Conservation (phyloP, 1,139 yeast genomes). For the Blastobotrys illinoisensis region DNA sequence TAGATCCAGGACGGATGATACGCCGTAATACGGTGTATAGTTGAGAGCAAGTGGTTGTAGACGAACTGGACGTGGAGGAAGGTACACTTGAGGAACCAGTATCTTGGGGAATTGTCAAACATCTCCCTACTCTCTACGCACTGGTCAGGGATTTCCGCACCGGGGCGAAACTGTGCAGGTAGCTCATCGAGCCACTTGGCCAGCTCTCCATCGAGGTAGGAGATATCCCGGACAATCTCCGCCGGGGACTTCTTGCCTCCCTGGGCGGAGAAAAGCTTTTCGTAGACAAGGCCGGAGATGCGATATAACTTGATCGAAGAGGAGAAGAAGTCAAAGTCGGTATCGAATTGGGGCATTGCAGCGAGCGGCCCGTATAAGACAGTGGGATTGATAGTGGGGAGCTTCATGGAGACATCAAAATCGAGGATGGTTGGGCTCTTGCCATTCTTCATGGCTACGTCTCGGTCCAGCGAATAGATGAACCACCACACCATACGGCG, state of each 20-base stretch:
- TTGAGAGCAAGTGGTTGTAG: constrained; percentile 24
- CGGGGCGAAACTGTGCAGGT: constrained; percentile 27
- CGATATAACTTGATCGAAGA: constrained; percentile 17
- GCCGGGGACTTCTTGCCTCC: constrained; percentile 28
- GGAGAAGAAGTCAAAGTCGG: constrained; percentile 5
- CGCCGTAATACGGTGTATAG: constrained; percentile 29
- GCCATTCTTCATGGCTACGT: constrained; percentile 50
- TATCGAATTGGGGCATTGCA: constrained; percentile 2
- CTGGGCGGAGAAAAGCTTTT: constrained; percentile 28
- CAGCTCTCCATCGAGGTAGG: constrained; percentile 29
- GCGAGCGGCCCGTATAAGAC: constrained; percentile 4
- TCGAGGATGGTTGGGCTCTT: constrained; percentile 53
- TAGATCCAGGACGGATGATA: constrained; percentile 30
- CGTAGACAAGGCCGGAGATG: constrained; percentile 26
- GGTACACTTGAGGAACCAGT: constrained; percentile 9
- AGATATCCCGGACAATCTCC: constrained; percentile 26
- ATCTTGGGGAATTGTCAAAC: not conserved
- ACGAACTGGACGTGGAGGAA: constrained; percentile 18
- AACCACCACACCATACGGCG: constrained; percentile 51
- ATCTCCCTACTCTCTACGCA: not conserved
- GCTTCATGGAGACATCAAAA: constrained; percentile 34
- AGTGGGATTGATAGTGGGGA: constrained; percentile 11
- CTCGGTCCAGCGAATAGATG: constrained; percentile 51
- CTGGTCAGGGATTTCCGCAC: constrained; percentile 10
- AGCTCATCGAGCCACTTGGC: constrained; percentile 28